Conservation (phyloP, 805 yeast species). For the Saccharomycopsis babjevae region DNA sequence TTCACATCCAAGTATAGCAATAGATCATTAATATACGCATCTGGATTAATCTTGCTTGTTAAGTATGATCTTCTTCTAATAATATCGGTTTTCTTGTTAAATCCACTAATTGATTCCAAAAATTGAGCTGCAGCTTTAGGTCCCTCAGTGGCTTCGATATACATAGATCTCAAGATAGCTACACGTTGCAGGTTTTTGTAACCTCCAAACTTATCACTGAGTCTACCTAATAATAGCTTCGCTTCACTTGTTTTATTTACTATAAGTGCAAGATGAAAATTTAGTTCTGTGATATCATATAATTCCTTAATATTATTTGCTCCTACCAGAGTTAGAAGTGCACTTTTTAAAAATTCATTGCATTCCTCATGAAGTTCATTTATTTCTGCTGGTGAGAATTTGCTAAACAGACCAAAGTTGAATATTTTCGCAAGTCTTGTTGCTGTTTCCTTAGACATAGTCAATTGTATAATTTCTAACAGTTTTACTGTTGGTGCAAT, state of each 20-base stretch:
- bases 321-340: not conserved
- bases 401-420: slow-evolving; percentile 39
- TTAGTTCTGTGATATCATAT: slow-evolving; percentile 56
- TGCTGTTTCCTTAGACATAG: slow-evolving; percentile 22
- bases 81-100: slow-evolving; percentile 17
- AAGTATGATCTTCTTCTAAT: slow-evolving; percentile 22
- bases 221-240: slow-evolving; percentile 47
- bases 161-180: slow-evolving; percentile 42
- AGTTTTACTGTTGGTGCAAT: not conserved
- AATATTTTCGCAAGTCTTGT: slow-evolving; percentile 42
- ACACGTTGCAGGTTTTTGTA: slow-evolving; percentile 42
- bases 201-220: slow-evolving; percentile 60
- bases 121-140: slow-evolving; percentile 29
- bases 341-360: slow-evolving; percentile 17
- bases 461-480: not conserved
- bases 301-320: slow-evolving; percentile 29
- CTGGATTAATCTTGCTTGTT: slow-evolving; percentile 14
- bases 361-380: slow-evolving; percentile 34
- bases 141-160: slow-evolving; percentile 44
- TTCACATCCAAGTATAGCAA: slow-evolving; percentile 44
- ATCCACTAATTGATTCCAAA: slow-evolving; percentile 22
- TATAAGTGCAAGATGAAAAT: slow-evolving; percentile 53
- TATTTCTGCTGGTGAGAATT: slow-evolving; percentile 37
- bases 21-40: slow-evolving; percentile 46
- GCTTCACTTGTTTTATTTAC: slow-evolving; percentile 67